Base-by-base conservation (phyloP, 1,284 basidiomycete species). In the Pseudozyma pruni region DNA sequence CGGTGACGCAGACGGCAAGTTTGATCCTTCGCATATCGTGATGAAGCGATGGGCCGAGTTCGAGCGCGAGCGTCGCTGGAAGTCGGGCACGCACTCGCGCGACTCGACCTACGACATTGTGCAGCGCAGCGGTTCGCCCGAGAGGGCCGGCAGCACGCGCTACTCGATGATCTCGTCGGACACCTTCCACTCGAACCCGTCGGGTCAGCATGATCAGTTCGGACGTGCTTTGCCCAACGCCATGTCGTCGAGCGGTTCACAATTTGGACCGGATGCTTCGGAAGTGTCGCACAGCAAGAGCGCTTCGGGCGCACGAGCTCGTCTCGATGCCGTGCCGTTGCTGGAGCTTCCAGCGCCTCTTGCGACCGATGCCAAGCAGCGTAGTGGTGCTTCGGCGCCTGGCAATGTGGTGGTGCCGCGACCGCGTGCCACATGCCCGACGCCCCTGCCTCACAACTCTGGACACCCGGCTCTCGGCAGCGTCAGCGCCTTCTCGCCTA, bases 21-120 rank as follows among this genome's bases (percentile, higher is more conserved):
- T 98, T 79, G 95, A 98, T 84, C 94, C 94, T 33, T 88, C 89
- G 47, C 89, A 95, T 84, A 98, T 98, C 79, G 90, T 95, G 35
- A 98, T 98, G 96, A 98, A 98, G 86, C 89, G 93, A 45, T 98
- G 95, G 95, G 92, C 90, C 45, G 96, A 98, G 84, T 98, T 96
- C 83, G 96, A 98, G 85, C 87, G 95, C 50, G 96, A 98, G 77
- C 86, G 95, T 71, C 87, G 94, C 68, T 97, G 92, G 91, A 93
- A 90, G 87, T 90, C 85, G 75, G 93, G 93, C 16, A 89, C 88
- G 9, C 88, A 90, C 71, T 92, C 91, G 16, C 87, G 90, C 66
- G 94, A 96, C 80, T 93, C 92, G 32, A 79, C 80, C 69, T 88
- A 88, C 78, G 90, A 92, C 50, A 69, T 69, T 2, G 61, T 69